Percentiles rank a stretch among this genome's conserved stretches.
phyloP scores from a whole-genome alignment of 2,329 filamentous ascomycete species.

The Microdochium trichocladiopsis region DNA sequence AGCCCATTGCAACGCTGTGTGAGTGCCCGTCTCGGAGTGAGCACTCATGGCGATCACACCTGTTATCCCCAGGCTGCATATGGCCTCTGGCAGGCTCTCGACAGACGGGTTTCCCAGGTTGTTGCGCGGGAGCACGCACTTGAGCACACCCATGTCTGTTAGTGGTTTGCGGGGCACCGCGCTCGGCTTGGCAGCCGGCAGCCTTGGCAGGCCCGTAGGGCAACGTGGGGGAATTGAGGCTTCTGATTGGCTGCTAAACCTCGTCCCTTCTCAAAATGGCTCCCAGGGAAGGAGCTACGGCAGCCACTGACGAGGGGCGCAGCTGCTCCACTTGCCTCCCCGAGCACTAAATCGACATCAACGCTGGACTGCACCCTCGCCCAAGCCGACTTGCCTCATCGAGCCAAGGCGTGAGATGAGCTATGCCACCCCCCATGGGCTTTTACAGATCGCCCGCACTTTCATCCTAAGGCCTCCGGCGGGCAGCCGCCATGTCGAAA shows the following conservation, averaged over 20 bases:
- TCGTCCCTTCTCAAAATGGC: background rate
- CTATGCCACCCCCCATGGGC: background rate
- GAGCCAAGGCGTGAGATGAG: background rate
- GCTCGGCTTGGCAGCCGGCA: background rate
- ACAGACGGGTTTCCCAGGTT: background rate
- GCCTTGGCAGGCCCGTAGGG: background rate
- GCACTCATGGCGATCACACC: no score
- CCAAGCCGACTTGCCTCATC: background rate
- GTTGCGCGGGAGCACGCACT: no score
- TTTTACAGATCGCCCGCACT: background rate
- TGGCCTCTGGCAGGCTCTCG: background rate
- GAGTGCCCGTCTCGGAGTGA: no score
- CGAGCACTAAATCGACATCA: background rate
- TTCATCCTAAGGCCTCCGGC: background rate
- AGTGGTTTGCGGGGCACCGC: background rate
- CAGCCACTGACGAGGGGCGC: background rate
- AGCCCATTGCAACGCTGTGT: no score
- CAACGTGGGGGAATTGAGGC: conserved; percentile 9
- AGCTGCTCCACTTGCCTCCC: background rate
- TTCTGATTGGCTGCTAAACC: conserved; percentile 6
- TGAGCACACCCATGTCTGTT: no score
- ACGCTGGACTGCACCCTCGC: background rate
- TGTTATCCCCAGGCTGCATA: no score
- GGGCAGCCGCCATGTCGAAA: no score
- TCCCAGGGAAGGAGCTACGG: background rate